Evolutionary conservation across 495 filamentous ascomycete genomes (phyloP).

Genomic region (Hypomontagnella submonticulosa): DNA sequence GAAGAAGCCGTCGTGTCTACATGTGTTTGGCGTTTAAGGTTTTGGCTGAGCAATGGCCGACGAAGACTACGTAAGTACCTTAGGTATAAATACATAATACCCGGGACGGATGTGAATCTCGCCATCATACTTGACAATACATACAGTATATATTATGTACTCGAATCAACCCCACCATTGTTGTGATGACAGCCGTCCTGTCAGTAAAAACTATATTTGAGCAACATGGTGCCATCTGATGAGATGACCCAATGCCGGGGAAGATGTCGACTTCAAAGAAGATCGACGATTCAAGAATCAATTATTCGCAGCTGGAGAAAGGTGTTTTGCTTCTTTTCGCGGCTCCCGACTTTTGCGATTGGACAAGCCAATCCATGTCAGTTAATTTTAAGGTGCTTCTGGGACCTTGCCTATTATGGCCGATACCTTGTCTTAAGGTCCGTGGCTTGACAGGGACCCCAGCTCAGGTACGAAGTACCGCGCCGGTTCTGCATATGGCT

Average conservation of each 20-base stretch:
- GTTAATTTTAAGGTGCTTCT: slow-evolving; percentile 47
- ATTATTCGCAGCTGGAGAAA: background rate
- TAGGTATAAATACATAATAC: background rate
- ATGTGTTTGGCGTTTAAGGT: slow-evolving; percentile 28
- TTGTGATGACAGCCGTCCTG: slow-evolving; percentile 26
- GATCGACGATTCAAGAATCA: slow-evolving; percentile 29
- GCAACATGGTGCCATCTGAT: slow-evolving; percentile 16
- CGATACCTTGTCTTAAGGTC: slow-evolving; percentile 27
- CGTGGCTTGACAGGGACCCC: slow-evolving; percentile 39
- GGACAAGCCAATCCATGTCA: slow-evolving; percentile 38
- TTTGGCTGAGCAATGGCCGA: slow-evolving; percentile 24
- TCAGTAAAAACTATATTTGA: slow-evolving; percentile 2
- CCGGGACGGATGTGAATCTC: background rate
- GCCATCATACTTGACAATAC: background rate
- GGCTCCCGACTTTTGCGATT: slow-evolving; percentile 28
- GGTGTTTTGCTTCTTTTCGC: slow-evolving; percentile 27
- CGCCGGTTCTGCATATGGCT: slow-evolving; percentile 8
- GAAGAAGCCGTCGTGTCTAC: slow-evolving; percentile 15
- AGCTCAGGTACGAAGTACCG: slow-evolving; percentile 24
- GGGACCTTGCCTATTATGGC: slow-evolving; percentile 34
- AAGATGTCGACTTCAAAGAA: slow-evolving; percentile 25
- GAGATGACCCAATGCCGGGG: slow-evolving; percentile 11
- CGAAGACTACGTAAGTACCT: background rate
- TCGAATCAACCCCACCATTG: slow-evolving; percentile 12
- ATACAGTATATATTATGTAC: no score